phyloP scores from a whole-genome alignment of 805 yeast genomes.

The Priceomyces castillae region DNA sequence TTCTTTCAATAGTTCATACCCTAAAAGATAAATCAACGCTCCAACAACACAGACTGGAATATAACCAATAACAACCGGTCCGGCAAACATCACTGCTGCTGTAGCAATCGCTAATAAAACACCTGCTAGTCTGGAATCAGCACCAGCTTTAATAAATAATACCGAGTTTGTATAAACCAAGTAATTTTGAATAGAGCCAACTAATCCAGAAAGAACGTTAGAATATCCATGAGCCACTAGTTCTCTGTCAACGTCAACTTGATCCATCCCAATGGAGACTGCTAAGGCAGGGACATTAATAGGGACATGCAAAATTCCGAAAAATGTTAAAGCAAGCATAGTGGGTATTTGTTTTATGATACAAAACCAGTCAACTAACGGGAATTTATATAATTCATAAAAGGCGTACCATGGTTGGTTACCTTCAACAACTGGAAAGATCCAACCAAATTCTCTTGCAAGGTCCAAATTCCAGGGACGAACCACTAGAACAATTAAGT shows the following conservation, averaged over 20 bases:
- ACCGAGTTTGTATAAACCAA: constrained; percentile 93
- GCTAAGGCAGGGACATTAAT: constrained; percentile 97
- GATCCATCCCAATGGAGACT: constrained; percentile 81
- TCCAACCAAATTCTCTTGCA: constrained; percentile 80
- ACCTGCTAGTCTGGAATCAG: constrained; percentile 86
- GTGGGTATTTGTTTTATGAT: constrained; percentile 75
- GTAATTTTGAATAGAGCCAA: constrained; percentile 92
- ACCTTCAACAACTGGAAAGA: constrained; percentile 63
- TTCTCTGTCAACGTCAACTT: constrained; percentile 87
- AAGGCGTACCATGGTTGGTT: constrained; percentile 89
- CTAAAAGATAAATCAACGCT: constrained; percentile 81
- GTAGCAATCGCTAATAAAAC: constrained; percentile 85
- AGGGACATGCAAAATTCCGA: constrained; percentile 95
- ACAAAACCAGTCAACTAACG: constrained; percentile 70
- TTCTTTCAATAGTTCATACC: constrained; percentile 86
- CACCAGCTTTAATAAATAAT: constrained; percentile 90
- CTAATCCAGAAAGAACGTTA: constrained; percentile 75
- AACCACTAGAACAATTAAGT: constrained; percentile 58
- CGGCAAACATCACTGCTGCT: constrained; percentile 73
- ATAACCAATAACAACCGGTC: constrained; percentile 89
- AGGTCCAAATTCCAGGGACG: constrained; percentile 61
- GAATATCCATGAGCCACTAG: constrained; percentile 93
- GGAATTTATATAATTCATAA: constrained; percentile 68
- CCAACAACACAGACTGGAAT: constrained; percentile 98
- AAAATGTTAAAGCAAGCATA: constrained; percentile 93